A percentile compares a stretch with the other conserved stretches of the same genome.
Conservation (phyloP, 2,329 filamentous ascomycete species). For the Aureobasidium pullulans region DNA sequence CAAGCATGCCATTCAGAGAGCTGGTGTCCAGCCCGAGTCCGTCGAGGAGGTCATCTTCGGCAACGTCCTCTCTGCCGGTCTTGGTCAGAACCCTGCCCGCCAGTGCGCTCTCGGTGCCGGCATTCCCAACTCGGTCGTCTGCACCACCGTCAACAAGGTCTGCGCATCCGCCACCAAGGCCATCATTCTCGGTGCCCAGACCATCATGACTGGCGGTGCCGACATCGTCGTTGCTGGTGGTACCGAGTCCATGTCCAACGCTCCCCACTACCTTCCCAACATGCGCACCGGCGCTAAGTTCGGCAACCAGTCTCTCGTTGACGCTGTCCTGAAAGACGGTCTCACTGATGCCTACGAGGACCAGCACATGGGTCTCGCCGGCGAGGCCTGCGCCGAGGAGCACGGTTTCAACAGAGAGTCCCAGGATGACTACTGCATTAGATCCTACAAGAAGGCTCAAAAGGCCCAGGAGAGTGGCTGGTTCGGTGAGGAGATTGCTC, state of each 20-base stretch:
- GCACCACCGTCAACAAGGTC: slow-evolving; percentile 97
- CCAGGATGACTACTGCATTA: slow-evolving; percentile 94
- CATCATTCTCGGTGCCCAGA: slow-evolving; percentile 88
- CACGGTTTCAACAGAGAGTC: slow-evolving; percentile 73
- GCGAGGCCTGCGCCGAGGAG: slow-evolving; percentile 83
- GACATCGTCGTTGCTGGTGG: slow-evolving; percentile 89
- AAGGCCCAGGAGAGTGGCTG: slow-evolving; percentile 71
- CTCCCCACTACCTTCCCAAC: slow-evolving; percentile 87
- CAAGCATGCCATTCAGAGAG: slow-evolving; percentile 82
- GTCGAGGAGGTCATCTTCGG: slow-evolving; percentile 97
- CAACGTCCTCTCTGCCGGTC: slow-evolving; percentile 92
- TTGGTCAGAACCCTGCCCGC: slow-evolving; percentile 92
- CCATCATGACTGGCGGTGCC: slow-evolving; percentile 93
- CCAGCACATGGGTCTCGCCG: slow-evolving; percentile 93
- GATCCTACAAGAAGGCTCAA: slow-evolving; percentile 89
- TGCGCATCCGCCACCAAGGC: slow-evolving; percentile 94
- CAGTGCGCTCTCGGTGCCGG: slow-evolving; percentile 89
- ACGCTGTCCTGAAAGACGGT: slow-evolving; percentile 90
- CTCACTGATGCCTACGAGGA: slow-evolving; percentile 91
- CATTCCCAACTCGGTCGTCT: slow-evolving; percentile 68
- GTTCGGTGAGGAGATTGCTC: slow-evolving; percentile 81
- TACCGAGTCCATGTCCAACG: slow-evolving; percentile 97
- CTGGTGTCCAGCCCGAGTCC: slow-evolving; percentile 78
- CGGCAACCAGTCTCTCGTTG: slow-evolving; percentile 79
- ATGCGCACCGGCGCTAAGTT: slow-evolving; percentile 88